Evolutionary conservation across 140 eudicot species (phyloP).

Genomic region (Ambrosia hybrid): DNA sequence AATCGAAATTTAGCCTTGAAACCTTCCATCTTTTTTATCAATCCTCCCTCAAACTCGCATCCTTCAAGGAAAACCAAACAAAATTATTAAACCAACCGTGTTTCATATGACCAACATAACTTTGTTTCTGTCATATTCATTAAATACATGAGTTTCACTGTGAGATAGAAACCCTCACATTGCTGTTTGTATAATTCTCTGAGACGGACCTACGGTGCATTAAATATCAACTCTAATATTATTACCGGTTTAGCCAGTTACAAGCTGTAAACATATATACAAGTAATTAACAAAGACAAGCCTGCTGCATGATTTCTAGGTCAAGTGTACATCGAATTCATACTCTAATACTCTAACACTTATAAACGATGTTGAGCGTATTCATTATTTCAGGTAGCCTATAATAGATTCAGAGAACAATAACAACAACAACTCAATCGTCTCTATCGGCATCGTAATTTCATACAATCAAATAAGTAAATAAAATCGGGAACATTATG

Average conservation of each 20-base stretch:
- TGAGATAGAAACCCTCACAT: neutral
- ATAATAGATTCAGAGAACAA: too few relatives aligned
- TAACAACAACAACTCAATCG: too few relatives aligned
- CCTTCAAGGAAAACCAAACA: slow-evolving; percentile 35
- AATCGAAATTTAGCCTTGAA: slow-evolving; percentile 49
- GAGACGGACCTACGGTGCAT: too few relatives aligned
- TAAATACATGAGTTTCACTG: neutral
- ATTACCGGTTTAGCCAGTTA: too few relatives aligned
- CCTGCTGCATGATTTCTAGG: neutral
- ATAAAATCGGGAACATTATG: neutral
- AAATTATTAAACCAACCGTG: slow-evolving; percentile 6
- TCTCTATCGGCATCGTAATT: neutral
- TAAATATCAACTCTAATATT: too few relatives aligned
- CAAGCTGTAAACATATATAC: neutral
- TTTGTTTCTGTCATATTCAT: neutral
- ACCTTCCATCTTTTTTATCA: slow-evolving; percentile 43
- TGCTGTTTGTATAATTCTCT: neutral
- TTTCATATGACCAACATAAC: slow-evolving; percentile 11
- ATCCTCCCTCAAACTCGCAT: slow-evolving; percentile 32
- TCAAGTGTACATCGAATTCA: neutral
- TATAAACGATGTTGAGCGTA: too few relatives aligned
- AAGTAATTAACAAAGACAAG: neutral
- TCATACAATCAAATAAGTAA: neutral
- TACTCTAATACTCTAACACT: too few relatives aligned
- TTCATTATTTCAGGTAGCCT: too few relatives aligned